These are phyloP conservation scores for Xylaria sp. DNA, from an alignment of 2,329 filamentous ascomycete genomes.

Conservation along the genomic window DNA sequence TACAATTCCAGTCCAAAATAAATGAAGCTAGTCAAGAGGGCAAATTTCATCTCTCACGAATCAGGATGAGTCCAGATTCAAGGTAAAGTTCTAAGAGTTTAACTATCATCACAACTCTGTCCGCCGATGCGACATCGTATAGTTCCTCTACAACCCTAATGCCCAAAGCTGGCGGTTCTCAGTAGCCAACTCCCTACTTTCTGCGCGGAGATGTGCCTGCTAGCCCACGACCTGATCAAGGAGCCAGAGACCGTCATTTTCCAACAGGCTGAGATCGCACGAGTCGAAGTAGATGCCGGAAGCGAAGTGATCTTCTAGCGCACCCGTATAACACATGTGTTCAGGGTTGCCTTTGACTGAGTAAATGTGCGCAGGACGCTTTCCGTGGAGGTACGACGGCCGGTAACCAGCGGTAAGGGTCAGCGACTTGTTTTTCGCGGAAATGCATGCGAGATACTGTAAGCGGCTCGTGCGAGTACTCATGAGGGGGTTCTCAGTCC, in stretches of 20 bases:
- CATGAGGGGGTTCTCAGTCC: background rate
- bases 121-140: background rate
- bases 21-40: background rate
- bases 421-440: background rate
- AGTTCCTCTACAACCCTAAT: background rate
- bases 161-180: constrained; percentile 5
- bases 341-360: background rate
- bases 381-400: background rate
- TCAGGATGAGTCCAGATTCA: background rate
- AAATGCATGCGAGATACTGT: constrained; percentile 1
- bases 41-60: background rate
- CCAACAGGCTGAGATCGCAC: background rate
- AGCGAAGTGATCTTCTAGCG: background rate
- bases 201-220: background rate
- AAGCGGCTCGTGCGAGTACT: background rate
- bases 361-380: background rate
- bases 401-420: constrained; percentile 1
- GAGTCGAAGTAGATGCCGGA: constrained; percentile 3
- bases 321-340: background rate
- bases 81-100: background rate
- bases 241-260: background rate
- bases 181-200: background rate
- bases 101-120: background rate
- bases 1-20: background rate
- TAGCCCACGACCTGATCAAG: background rate